Base-by-base conservation (phyloP, 1,139 yeast species). In the Scheffersomyces cryptocercus region DNA sequence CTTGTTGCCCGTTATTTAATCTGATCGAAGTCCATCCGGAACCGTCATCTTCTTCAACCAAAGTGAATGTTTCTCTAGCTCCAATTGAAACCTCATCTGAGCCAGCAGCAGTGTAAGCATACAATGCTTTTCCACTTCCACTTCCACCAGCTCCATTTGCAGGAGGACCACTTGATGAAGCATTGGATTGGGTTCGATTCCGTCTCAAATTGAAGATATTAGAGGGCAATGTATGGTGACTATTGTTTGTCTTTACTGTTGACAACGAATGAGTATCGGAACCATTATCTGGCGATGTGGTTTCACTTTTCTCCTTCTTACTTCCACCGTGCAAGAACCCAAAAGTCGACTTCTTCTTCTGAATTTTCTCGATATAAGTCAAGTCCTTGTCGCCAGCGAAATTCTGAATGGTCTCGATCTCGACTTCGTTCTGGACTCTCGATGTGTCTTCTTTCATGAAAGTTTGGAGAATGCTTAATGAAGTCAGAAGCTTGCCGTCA, bases 11-110 rank as follows among this genome's bases (percentile, higher is more conserved):
- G 73, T 41, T 69, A 52, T 38, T 63, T 41, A 44, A 70, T 64
- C 43, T 65, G 50, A 54, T 85, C 79, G 53, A 67, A 1, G 96
- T 85, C 99, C 99, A 95, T 0, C 99, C 99, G 6, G 93, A 84
- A 0, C 97, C 97, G 53, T 88, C 93, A 61, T 93, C 98, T 3
- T 69, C 69, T 40, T 79, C 82, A 0, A 85, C 48, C 3, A 93
- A 75, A 4, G 66, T 67, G 33, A 91, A 65, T 4, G 65, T 58
- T 38, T 88, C 95, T 5, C 95, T 91, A 0, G 79, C 78, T 7
- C 56, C 49, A 2, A 93, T 67, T 2, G 81, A 64, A 1, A 83
- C 67, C 64, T 93, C 99, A 57, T 90, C 98, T 29, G 73, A 79
- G 4, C 90, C 96, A 4, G 79, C 67, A 0, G 95, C 84, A 4